Conservation (phyloP, 2,329 filamentous ascomycete genomes). For the Hypoxylon sp. region DNA sequence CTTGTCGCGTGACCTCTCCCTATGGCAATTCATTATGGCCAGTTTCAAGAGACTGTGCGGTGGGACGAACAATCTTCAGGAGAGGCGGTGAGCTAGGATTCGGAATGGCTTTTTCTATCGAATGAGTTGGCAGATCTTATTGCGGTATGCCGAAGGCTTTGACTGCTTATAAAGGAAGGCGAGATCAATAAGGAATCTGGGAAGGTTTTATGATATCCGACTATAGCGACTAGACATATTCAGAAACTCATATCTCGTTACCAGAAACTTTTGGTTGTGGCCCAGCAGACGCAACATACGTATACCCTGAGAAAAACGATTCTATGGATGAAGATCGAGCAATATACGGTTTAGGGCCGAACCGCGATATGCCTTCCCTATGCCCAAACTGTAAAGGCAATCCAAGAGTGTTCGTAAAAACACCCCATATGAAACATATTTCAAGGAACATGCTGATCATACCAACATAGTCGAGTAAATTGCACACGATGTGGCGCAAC, state of each 20-base stretch:
- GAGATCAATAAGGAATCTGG: background rate
- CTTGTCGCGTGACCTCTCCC: slow-evolving; percentile 8
- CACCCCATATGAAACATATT: rapidly evolving
- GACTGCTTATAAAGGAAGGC: background rate
- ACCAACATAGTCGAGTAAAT: slow-evolving; percentile 24
- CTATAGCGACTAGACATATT: background rate
- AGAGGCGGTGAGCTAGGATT: slow-evolving; percentile 33
- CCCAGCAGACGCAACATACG: slow-evolving; percentile 29
- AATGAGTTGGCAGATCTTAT: slow-evolving; percentile 11
- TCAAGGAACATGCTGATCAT: slow-evolving; percentile 4
- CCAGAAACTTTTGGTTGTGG: slow-evolving; percentile 2
- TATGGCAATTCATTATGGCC: slow-evolving; percentile 13
- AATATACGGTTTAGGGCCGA: slow-evolving; percentile 35
- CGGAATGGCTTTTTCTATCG: slow-evolving; percentile 7
- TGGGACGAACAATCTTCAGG: slow-evolving; percentile 17
- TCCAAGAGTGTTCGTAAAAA: slow-evolving; percentile 40
- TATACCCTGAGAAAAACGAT: slow-evolving; percentile 22
- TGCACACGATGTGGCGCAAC: slow-evolving; percentile 36
- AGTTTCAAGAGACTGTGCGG: slow-evolving; percentile 25
- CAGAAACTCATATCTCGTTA: background rate
- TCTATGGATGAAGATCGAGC: slow-evolving; percentile 34
- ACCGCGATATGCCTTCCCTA: slow-evolving; percentile 40
- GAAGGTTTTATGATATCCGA: background rate
- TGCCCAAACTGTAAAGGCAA: slow-evolving; percentile 42
- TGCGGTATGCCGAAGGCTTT: background rate